phyloP scores from a whole-genome alignment of 1,139 yeast genomes.

The Blastobotrys capitulatus region DNA sequence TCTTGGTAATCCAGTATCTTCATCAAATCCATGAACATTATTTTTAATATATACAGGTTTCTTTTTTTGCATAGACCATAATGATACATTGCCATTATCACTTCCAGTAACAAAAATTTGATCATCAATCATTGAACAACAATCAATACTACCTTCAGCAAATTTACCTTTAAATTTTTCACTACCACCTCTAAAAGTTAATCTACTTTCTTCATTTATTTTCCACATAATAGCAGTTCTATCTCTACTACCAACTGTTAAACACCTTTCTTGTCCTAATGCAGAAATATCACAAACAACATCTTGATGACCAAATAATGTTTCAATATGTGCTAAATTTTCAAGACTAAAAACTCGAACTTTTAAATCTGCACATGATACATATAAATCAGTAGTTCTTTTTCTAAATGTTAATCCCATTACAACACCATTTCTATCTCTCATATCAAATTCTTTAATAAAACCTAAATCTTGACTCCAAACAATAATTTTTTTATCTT shows the following conservation, averaged over 20 bases:
- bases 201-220: conserved; percentile 87
- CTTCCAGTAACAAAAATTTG: conserved; percentile 90
- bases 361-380: conserved; percentile 88
- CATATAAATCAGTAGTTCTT: conserved; percentile 78
- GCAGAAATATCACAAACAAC: conserved; percentile 75
- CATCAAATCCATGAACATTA: conserved; percentile 71
- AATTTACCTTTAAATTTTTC: conserved; percentile 29
- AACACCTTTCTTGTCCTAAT: conserved; percentile 81
- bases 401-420: conserved; percentile 72
- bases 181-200: conserved; percentile 92
- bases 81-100: conserved; percentile 80
- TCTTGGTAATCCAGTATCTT: conserved; percentile 60
- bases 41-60: conserved; percentile 70
- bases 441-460: conserved; percentile 69
- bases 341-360: conserved; percentile 81
- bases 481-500: conserved; percentile 69
- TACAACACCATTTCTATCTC: conserved; percentile 63
- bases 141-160: conserved; percentile 89
- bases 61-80: conserved; percentile 89
- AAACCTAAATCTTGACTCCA: conserved; percentile 81
- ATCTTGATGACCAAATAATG: conserved; percentile 94
- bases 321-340: conserved; percentile 84
- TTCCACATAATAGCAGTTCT: conserved; percentile 96
- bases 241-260: conserved; percentile 92
- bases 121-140: conserved; percentile 87